These are phyloP conservation scores for Podosphaera fusca DNA, from an alignment of 2,329 filamentous ascomycete species.

Conservation along the genomic window DNA sequence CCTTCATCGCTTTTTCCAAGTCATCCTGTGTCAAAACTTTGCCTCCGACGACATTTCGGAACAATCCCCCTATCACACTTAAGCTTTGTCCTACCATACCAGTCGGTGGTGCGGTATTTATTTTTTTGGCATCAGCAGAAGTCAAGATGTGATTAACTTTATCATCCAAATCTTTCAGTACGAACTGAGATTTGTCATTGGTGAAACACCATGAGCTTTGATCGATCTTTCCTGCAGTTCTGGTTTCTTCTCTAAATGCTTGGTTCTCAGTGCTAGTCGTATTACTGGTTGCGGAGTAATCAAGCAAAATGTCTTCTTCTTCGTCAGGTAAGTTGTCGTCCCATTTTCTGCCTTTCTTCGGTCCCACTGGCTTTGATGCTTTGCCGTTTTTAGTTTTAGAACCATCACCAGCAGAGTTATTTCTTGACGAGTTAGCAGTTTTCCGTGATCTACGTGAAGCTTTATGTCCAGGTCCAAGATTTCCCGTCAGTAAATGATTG, in stretches of 20 bases:
- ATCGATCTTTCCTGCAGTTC: slow-evolving; percentile 50
- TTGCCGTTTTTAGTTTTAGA: slow-evolving; percentile 34
- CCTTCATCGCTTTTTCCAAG: slow-evolving; percentile 76
- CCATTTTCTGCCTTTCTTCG: slow-evolving; percentile 81
- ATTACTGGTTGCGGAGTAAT: slow-evolving; percentile 55
- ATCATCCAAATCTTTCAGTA: slow-evolving; percentile 78
- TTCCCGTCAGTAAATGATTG: slow-evolving; percentile 46
- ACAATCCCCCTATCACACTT: slow-evolving; percentile 65
- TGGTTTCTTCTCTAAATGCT: slow-evolving; percentile 25
- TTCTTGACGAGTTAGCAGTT: slow-evolving; percentile 38
- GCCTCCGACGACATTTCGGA: slow-evolving; percentile 85
- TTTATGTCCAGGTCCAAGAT: slow-evolving; percentile 50
- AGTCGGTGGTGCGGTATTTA: slow-evolving; percentile 20
- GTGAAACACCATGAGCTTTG: slow-evolving; percentile 64
- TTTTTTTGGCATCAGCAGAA: slow-evolving; percentile 45
- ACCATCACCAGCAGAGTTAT: slow-evolving; percentile 70
- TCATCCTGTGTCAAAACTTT: slow-evolving; percentile 79
- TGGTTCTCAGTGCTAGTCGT: slow-evolving; percentile 29
- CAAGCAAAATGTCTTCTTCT: slow-evolving; percentile 51
- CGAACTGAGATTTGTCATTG: slow-evolving; percentile 74
- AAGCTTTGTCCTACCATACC: slow-evolving; percentile 61
- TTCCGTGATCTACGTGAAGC: slow-evolving; percentile 61
- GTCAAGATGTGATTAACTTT: slow-evolving; percentile 80
- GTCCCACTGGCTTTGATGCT: slow-evolving; percentile 26
- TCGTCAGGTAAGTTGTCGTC: slow-evolving; percentile 68